phyloP scores from a whole-genome alignment of 73 alveolate genomes.

The Loxodes magnus region DNA sequence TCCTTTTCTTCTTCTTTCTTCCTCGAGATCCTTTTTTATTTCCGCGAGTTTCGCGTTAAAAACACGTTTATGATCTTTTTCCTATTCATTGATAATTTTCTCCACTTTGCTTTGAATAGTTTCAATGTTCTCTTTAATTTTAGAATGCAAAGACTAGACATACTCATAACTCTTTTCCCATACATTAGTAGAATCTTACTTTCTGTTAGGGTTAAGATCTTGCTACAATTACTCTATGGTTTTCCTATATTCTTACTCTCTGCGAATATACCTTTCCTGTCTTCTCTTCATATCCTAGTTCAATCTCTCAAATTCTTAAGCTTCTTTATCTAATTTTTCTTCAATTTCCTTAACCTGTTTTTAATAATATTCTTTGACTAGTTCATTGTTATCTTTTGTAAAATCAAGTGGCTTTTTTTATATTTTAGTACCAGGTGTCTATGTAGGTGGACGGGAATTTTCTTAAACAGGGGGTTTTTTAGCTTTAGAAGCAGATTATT shows the following conservation, averaged over 20 bases:
- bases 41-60: slow-evolving; percentile 12
- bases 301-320: slow-evolving; percentile 37
- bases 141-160: slow-evolving; percentile 15
- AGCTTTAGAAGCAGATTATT: too few relatives aligned
- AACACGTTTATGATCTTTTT: slow-evolving; percentile 44
- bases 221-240: slow-evolving; percentile 44
- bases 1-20: slow-evolving; percentile 38
- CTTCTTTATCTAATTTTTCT: slow-evolving; percentile 10
- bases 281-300: slow-evolving; percentile 36
- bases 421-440: too few relatives aligned
- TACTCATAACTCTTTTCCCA: slow-evolving; percentile 31
- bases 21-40: slow-evolving; percentile 8
- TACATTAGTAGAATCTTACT: slow-evolving; percentile 36
- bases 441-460: too few relatives aligned
- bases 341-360: not conserved
- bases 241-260: slow-evolving; percentile 60
- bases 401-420: too few relatives aligned
- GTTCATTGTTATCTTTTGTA: too few relatives aligned
- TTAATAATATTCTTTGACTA: too few relatives aligned
- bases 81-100: slow-evolving; percentile 46
- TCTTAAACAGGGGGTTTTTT: too few relatives aligned
- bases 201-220: slow-evolving; percentile 45
- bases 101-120: slow-evolving; percentile 38
- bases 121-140: slow-evolving; percentile 32
- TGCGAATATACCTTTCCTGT: slow-evolving; percentile 45